Percentiles rank a stretch among this genome's conserved stretches.
These are phyloP conservation scores for Stereum hirsutum DNA, from an alignment of 1,284 basidiomycete genomes.

Conservation along the genomic window DNA sequence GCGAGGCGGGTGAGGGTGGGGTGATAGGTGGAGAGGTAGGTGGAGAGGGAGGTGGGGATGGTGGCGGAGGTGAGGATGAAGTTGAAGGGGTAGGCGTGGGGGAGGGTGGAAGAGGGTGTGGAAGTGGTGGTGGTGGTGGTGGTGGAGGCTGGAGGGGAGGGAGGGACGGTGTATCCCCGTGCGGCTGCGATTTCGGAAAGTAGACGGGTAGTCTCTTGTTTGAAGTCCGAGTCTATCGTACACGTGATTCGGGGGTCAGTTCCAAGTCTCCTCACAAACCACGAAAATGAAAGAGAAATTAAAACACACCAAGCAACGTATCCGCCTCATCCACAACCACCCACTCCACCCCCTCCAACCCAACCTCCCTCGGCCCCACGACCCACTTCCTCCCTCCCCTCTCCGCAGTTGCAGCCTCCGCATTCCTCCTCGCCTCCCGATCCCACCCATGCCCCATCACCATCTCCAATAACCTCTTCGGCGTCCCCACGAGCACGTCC, in stretches of 20 bases:
- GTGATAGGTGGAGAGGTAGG: conserved; percentile 53
- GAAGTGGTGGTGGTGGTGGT: conserved; percentile 9
- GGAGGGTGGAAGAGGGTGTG: conserved; percentile 9
- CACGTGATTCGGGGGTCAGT: no score
- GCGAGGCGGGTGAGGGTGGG: conserved; percentile 58
- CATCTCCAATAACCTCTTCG: conserved; percentile 68
- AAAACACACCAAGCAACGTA: conserved; percentile 66
- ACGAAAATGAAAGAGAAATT: background rate
- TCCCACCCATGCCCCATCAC: conserved; percentile 61
- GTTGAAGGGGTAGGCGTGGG: conserved; percentile 60
- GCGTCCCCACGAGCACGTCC: conserved; percentile 74
- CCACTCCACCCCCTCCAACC: conserved; percentile 68
- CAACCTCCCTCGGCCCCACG: conserved; percentile 41
- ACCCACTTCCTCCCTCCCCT: conserved; percentile 20
- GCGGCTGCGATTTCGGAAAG: conserved; percentile 63
- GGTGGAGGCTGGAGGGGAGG: conserved; percentile 16
- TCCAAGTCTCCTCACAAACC: no score
- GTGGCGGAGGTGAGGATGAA: conserved; percentile 82
- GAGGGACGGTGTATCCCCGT: conserved; percentile 39
- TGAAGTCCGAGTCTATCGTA: conserved; percentile 68
- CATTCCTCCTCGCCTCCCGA: conserved; percentile 21
- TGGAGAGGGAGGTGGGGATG: conserved; percentile 68
- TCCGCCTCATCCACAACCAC: conserved; percentile 86
- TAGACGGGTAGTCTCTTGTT: conserved; percentile 56
- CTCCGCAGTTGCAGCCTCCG: conserved; percentile 4